Evolutionary conservation across 768 basidiomycete species (phyloP), one percentile per base, ranked within the genome.

Genomic region (Xerocomellus dryophilus): DNA sequence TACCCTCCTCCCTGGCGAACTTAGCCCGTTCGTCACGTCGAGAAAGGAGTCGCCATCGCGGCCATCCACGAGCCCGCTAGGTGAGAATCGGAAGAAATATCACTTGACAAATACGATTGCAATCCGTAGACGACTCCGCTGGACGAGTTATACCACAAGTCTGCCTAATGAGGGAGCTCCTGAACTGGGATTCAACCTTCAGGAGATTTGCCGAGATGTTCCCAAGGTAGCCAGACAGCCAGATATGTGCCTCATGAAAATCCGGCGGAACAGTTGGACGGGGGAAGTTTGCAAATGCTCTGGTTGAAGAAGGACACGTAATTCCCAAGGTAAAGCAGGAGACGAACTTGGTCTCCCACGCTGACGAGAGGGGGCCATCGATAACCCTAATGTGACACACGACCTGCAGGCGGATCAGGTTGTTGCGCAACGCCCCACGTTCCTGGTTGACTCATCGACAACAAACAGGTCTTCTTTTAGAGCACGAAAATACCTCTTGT

Each of bases 171-270:
- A 47, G 42, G 55, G 51, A 48, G 36, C 41, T 23, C n/a, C 36
- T 50, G 43, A 17, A 43, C 35, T 21, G 43, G 17, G 25, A 35
- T 43, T 12, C n/a, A 40, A 50, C 27, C 27, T 29, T 10, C 29
- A 29, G 29, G 54, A 36, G 66, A 63, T 69, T 56, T 63, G 51
- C 66, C 56, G 43, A 55, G 50, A 43, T 46, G 61, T 65, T 67
- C 65, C 57, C 66, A 67, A 65, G 67, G 51, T 57, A 3, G 23
- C 23, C 23, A 41, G 34, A 42, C 38, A 53, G 18, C 12, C 7
- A 39, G 39, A 5, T 41, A 21, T 47, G 55, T 40, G 27, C 38
- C 43, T 47, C 55, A 55, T 58, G 66, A 53, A 69, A 56, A 61
- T 66, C 63, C 54, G 66, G 61, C 53, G 63, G 66, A 63, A 53